Percentiles rank a stretch among this genome's conserved stretches.
These are phyloP conservation scores for Jatropha multifida DNA, from an alignment of 441 rosid genomes.

Conservation along the genomic window DNA sequence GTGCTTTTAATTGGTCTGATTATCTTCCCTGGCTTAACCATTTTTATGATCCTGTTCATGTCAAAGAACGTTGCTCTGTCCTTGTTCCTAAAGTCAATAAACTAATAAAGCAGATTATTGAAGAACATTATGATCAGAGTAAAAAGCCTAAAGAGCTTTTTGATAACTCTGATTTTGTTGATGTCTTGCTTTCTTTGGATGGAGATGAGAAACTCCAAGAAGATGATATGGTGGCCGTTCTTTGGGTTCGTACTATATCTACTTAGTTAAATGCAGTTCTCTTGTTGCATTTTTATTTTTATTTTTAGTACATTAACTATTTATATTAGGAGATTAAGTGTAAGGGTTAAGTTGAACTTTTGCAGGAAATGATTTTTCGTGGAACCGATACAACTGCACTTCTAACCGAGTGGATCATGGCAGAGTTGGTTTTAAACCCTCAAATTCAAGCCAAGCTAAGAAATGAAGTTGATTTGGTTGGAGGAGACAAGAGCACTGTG, in stretches of 20 bases:
- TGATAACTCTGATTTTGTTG: constrained; percentile 38
- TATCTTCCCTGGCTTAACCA: constrained; percentile 40
- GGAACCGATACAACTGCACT: constrained; percentile 48
- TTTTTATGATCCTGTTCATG: constrained; percentile 36
- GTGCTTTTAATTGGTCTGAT: constrained; percentile 54
- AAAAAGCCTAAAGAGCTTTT: constrained; percentile 8
- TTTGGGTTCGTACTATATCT: constrained; percentile 34
- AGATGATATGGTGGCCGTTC: constrained; percentile 40
- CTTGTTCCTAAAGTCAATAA: constrained; percentile 43
- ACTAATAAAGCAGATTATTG: constrained; percentile 32
- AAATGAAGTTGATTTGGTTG: constrained; percentile 21
- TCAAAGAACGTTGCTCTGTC: constrained; percentile 32
- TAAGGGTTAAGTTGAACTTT: neutral
- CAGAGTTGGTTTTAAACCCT: constrained; percentile 41
- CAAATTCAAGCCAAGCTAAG: constrained; percentile 29
- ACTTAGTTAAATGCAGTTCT: neutral
- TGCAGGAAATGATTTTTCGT: constrained; percentile 51
- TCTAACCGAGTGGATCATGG: constrained; percentile 47
- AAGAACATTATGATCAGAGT: constrained; percentile 33
- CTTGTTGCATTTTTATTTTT: neutral
- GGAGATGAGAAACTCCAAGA: constrained; percentile 38
- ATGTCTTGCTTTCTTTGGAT: constrained; percentile 42
- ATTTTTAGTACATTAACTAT: too few species aligned
- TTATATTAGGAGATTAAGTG: too few species aligned
- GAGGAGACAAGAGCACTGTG: constrained; percentile 13